These are phyloP conservation scores for Pascua sp. DNA, from an alignment of 1,284 basidiomycete genomes.

Conservation along the genomic window DNA sequence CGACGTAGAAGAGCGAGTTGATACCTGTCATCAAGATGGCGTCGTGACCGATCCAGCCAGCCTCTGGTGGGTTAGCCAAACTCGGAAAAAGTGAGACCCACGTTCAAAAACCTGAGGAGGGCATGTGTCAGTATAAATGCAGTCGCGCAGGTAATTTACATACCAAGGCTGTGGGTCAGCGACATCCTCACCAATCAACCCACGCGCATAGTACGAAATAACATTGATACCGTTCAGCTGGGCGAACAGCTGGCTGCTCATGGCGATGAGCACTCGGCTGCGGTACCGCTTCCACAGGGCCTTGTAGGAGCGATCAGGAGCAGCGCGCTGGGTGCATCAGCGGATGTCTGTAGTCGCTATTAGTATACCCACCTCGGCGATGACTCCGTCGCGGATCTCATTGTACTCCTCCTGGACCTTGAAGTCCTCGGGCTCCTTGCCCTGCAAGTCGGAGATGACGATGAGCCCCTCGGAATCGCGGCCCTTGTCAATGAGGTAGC, in stretches of 20 bases:
- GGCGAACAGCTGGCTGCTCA: constrained; percentile 94
- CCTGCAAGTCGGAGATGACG: constrained; percentile 87
- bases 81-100: constrained; percentile 39
- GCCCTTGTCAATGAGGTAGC: constrained; percentile 89
- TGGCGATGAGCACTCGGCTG: constrained; percentile 86
- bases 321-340: constrained; percentile 53
- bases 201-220: constrained; percentile 88
- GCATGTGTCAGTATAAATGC: constrained; percentile 51
- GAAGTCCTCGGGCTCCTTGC: constrained; percentile 70
- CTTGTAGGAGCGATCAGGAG: constrained; percentile 76
- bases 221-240: constrained; percentile 95
- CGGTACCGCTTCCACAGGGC: constrained; percentile 87
- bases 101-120: constrained; percentile 68
- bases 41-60: constrained; percentile 95
- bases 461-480: constrained; percentile 79
- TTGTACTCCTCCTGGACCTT: constrained; percentile 78
- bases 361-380: constrained; percentile 61
- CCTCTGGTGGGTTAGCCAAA: constrained; percentile 58
- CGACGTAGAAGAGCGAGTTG: constrained; percentile 80
- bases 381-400: constrained; percentile 87
- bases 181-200: constrained; percentile 10
- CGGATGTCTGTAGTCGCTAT: constrained; percentile 16
- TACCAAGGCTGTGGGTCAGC: constrained; percentile 44
- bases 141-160: constrained; percentile 10
- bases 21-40: constrained; percentile 97